phyloP scores from a whole-genome alignment of 345 rosid genomes.

The Adansonia digitata region DNA sequence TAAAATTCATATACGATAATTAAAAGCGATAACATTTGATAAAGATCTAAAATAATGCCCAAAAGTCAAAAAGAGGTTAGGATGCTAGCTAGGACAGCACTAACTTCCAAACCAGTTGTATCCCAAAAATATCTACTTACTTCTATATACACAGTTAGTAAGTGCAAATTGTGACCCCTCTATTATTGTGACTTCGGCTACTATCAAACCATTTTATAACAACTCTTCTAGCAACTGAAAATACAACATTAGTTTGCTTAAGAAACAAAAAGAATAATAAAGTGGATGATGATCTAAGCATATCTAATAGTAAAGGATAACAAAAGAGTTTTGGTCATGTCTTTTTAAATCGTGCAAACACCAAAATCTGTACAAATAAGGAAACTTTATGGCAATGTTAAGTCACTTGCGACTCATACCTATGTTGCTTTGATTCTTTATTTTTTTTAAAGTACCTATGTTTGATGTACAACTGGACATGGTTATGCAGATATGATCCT shows the following conservation, averaged over 20 bases:
- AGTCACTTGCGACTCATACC: no score
- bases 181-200: neutral
- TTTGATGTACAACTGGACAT: no score
- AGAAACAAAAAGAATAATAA: constrained; percentile 8
- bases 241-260: neutral
- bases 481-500: no score
- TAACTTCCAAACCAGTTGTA: constrained; percentile 11
- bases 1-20: neutral
- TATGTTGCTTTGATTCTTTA: no score
- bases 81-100: constrained; percentile 19
- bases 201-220: neutral
- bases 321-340: constrained; percentile 10
- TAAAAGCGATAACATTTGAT: constrained; percentile 7
- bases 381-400: constrained; percentile 4
- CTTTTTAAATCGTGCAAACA: constrained; percentile 10
- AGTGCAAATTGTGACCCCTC: neutral
- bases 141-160: neutral
- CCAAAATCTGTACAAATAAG: constrained; percentile 6
- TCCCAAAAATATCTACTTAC: neutral
- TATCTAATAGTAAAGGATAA: constrained; percentile 9
- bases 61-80: constrained; percentile 9
- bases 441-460: no score
- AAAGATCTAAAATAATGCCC: neutral
- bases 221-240: constrained; percentile 5
- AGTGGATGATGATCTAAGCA: constrained; percentile 21